These are phyloP conservation scores for Kluyveromyces siamensis DNA, from an alignment of 805 yeast species.

Conservation along the genomic window DNA sequence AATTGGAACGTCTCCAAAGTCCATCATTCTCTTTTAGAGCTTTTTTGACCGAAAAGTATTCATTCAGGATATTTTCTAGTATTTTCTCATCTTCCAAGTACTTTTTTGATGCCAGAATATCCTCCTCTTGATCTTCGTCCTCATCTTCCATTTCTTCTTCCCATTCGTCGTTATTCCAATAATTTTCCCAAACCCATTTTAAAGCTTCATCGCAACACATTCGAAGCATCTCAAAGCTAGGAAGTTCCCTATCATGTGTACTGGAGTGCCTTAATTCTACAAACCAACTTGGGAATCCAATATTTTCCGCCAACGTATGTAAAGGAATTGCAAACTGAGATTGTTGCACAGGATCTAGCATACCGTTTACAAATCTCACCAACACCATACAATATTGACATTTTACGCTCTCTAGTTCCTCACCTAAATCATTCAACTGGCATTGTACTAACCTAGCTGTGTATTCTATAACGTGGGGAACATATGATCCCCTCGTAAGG, in stretches of 20 bases:
- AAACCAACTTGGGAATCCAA: conserved; percentile 67
- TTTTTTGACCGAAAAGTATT: background rate
- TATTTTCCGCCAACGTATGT: conserved; percentile 57
- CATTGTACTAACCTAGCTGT: conserved; percentile 53
- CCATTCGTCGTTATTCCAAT: conserved; percentile 45
- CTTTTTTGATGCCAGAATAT: background rate
- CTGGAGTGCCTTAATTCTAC: conserved; percentile 88
- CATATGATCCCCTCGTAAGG: conserved; percentile 44
- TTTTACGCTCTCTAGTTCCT: conserved; percentile 25
- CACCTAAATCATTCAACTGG: conserved; percentile 19
- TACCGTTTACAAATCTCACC: conserved; percentile 83
- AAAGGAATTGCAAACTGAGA: conserved; percentile 71
- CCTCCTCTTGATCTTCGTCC: conserved; percentile 10
- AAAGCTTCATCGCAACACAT: conserved; percentile 52
- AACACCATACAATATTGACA: conserved; percentile 64
- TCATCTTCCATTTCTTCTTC: conserved; percentile 17
- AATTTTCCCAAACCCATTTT: conserved; percentile 63
- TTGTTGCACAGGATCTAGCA: conserved; percentile 79
- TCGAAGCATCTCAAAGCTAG: conserved; percentile 61
- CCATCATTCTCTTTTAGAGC: background rate
- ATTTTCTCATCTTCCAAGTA: conserved; percentile 4
- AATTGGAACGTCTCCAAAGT: conserved; percentile 1
- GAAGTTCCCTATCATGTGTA: conserved; percentile 75
- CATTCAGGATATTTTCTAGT: background rate
- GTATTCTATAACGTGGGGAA: conserved; percentile 66